Base-by-base conservation (phyloP, 2,329 filamentous ascomycete species). In the Cercospora sp. region DNA sequence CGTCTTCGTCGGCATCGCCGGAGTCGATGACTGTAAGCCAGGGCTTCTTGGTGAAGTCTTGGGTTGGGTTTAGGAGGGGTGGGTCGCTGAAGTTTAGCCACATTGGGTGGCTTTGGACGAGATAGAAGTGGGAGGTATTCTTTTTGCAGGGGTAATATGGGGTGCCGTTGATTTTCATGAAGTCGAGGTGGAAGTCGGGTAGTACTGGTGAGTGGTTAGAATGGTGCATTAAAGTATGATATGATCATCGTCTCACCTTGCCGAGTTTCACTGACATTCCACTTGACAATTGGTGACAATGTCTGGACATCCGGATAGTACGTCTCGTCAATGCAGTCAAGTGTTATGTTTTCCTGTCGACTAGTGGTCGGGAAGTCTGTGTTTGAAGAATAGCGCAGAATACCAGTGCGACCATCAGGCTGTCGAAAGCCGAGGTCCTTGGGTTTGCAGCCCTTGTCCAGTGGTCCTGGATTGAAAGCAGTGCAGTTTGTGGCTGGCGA, bases 381-480 rank as follows among this genome's bases (percentile, higher is more conserved):
- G 26, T 58, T 58, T 3, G 53, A 58, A 6, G 53, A 30, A 6
- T 58, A 58, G 16, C 53, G 53, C 2, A 58, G 53, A 2, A 58
- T 58, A n/a, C 53, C 53, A 30, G 53, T 58, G 2, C 53, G 53
- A 5, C 53, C 53, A 58, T 58, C 53, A n/a, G 53, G 53, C 13
- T 31, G 53, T 18, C 6, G 53, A 18, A 3, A 58, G n/a, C 12
- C 18, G n/a, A 18, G 9, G 79, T 74, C 2, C 78, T 75, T 67
- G 81, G 80, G 23, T 79, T 80, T 53, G 80, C 78, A 0, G 79
- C 77, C 28, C 75, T 72, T 67, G 77, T 73, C 75, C 75, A 78
- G 72, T 74, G 78, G 63, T 75, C 72, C 60, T 7, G 65, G 23
- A 26, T 77, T 74, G 45, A 78, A 71, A 12, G 76, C 75, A 9